Percentiles rank a stretch among this genome's conserved stretches.
These are phyloP conservation scores for Scytalidium sp. DNA, from an alignment of 2,329 filamentous ascomycete species.

Conservation along the genomic window DNA sequence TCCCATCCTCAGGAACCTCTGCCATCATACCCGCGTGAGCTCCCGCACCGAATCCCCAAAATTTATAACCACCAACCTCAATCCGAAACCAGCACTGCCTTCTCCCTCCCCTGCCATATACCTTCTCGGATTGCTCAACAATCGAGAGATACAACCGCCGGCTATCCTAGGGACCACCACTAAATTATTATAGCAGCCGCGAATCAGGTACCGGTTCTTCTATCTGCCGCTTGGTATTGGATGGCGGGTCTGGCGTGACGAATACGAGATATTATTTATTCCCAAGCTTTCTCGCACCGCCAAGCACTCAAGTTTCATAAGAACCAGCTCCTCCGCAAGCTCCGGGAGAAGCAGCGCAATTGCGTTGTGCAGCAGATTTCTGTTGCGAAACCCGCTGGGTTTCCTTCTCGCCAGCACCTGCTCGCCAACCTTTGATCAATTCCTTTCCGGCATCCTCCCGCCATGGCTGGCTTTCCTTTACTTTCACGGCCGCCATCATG, in stretches of 20 bases:
- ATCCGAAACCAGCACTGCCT: background rate
- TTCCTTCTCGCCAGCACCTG: background rate
- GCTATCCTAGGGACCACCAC: background rate
- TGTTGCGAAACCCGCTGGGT: background rate
- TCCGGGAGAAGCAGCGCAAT: background rate
- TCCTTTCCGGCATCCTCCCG: constrained; percentile 15
- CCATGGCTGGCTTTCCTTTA: constrained; percentile 25
- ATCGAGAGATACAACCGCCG: background rate
- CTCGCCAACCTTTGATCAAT: constrained; percentile 13
- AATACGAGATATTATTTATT: background rate
- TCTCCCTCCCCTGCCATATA: too few species aligned
- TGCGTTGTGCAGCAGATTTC: background rate
- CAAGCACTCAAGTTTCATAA: background rate
- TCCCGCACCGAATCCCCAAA: background rate
- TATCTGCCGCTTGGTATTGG: too few species aligned
- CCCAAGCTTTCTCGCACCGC: background rate
- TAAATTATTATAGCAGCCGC: too few species aligned
- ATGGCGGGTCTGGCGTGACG: background rate
- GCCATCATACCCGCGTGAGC: too few species aligned
- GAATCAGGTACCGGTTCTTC: too few species aligned
- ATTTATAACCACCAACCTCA: background rate
- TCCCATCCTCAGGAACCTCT: too few species aligned
- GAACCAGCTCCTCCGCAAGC: background rate
- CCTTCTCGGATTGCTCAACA: too few species aligned
- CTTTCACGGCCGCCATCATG: constrained; percentile 16